Percentiles rank a stretch among this genome's conserved stretches.
These are phyloP conservation scores for Gossypium aridum DNA, from an alignment of 441 rosid species.

Conservation along the genomic window DNA sequence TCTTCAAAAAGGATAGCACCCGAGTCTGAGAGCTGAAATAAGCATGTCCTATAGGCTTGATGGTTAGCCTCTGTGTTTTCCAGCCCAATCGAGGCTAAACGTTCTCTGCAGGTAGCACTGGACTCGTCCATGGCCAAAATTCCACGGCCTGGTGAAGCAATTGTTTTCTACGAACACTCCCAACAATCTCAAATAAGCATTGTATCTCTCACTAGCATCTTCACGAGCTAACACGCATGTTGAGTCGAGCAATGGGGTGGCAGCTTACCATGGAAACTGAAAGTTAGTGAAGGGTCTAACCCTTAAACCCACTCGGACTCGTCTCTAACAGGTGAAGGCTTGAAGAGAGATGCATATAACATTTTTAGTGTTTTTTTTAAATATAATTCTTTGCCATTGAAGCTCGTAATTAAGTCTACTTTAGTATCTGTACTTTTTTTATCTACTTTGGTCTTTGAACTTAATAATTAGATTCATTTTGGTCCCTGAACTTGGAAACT, in stretches of 20 bases:
- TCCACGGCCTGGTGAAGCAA: slow-evolving; percentile 63
- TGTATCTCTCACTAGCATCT: slow-evolving; percentile 20
- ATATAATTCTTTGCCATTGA: too few relatives aligned
- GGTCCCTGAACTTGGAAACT: too few relatives aligned
- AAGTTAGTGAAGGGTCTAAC: slow-evolving; percentile 36
- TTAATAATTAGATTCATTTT: too few relatives aligned
- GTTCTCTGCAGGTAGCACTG: slow-evolving; percentile 58
- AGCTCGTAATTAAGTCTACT: too few relatives aligned
- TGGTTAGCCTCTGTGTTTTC: slow-evolving; percentile 78
- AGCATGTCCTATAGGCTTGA: slow-evolving; percentile 56
- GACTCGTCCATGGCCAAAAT: slow-evolving; percentile 63
- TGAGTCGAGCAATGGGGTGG: slow-evolving; percentile 24
- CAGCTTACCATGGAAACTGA: slow-evolving; percentile 29
- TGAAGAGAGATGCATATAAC: slow-evolving; percentile 23
- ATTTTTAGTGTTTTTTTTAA: not conserved
- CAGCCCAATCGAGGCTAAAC: slow-evolving; percentile 71
- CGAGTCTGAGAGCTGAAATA: slow-evolving; percentile 45
- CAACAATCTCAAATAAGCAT: not conserved
- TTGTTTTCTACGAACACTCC: slow-evolving; percentile 33
- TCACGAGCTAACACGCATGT: slow-evolving; percentile 43
- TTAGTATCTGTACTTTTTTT: too few relatives aligned
- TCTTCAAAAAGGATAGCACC: slow-evolving; percentile 78
- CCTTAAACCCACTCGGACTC: slow-evolving; percentile 50
- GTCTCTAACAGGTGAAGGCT: slow-evolving; percentile 42
- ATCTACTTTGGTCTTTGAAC: too few relatives aligned